These are phyloP conservation scores for Inga leiocalycina DNA, from an alignment of 306 rosid genomes.

Conservation along the genomic window DNA sequence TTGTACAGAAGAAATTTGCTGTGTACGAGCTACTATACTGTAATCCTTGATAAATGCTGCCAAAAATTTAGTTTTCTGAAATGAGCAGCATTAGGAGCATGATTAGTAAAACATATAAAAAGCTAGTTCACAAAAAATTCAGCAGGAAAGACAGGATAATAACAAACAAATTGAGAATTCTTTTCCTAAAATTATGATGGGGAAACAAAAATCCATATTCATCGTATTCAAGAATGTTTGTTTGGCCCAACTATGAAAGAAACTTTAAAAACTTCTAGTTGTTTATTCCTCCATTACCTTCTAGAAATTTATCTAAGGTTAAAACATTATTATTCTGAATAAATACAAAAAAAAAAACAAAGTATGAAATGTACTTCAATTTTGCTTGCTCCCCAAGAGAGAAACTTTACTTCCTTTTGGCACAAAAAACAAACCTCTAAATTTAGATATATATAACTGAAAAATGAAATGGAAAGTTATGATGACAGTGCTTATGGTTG, in stretches of 20 bases:
- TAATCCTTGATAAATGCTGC: conserved; percentile 81
- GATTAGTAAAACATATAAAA: conserved; percentile 2
- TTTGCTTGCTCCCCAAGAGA: neutral
- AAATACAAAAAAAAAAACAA: neutral
- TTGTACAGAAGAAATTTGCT: conserved; percentile 55
- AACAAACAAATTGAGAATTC: neutral
- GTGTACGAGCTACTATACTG: conserved; percentile 58
- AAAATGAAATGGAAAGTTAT: neutral
- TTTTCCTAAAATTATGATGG: neutral
- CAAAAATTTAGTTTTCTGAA: conserved; percentile 67
- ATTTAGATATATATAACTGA: neutral
- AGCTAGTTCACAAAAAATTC: neutral
- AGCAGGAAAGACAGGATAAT: conserved; percentile 13
- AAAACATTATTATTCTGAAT: neutral
- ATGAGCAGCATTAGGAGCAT: conserved; percentile 49
- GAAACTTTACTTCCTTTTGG: neutral
- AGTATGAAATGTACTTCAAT: neutral
- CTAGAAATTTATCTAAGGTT: neutral
- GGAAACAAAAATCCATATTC: conserved; percentile 7
- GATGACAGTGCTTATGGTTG: neutral
- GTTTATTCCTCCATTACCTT: neutral
- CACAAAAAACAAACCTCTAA: neutral
- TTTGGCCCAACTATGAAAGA: neutral
- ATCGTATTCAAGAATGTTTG: neutral
- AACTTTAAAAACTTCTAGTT: conserved; percentile 7